Evolutionary conservation across 2,329 filamentous ascomycete species (phyloP).

Genomic region (Epichloe aotearoae): DNA sequence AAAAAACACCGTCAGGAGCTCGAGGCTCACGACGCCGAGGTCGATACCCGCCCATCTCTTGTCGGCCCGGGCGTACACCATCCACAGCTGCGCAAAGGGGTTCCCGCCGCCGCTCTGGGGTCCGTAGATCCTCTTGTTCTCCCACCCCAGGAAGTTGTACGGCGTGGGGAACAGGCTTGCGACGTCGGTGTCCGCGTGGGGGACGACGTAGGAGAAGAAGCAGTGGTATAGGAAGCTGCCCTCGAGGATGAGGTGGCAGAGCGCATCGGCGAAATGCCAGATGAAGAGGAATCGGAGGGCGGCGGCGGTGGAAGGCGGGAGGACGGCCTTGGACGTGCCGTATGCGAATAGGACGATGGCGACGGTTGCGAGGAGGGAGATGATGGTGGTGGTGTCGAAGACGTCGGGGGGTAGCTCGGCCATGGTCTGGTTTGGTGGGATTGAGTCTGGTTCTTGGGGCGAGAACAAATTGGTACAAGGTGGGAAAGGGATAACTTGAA

Average conservation of each 20-base stretch:
- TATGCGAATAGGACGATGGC: constrained; percentile 38
- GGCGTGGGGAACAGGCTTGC: constrained; percentile 32
- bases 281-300: constrained; percentile 69
- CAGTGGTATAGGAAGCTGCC: constrained; percentile 87
- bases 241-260: constrained; percentile 86
- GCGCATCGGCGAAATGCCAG: constrained; percentile 87
- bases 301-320: constrained; percentile 35
- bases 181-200: constrained; percentile 7
- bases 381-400: constrained; percentile 46
- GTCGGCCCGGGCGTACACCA: constrained; percentile 55
- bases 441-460: too few relatives aligned
- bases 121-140: constrained; percentile 37
- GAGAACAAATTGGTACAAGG: too few relatives aligned
- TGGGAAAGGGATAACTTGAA: too few relatives aligned
- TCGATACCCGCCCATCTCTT: constrained; percentile 51
- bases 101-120: constrained; percentile 41
- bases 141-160: constrained; percentile 37
- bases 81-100: constrained; percentile 48
- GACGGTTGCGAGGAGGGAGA: constrained; percentile 43
- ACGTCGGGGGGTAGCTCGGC: constrained; percentile 34
- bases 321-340: constrained; percentile 29
- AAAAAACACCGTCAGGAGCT: constrained; percentile 51
- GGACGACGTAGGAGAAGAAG: constrained; percentile 53
- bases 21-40: constrained; percentile 48
- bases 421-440: not conserved